Conservation (phyloP, 1,139 yeast genomes). For the Zygosaccharomyces sapae region DNA sequence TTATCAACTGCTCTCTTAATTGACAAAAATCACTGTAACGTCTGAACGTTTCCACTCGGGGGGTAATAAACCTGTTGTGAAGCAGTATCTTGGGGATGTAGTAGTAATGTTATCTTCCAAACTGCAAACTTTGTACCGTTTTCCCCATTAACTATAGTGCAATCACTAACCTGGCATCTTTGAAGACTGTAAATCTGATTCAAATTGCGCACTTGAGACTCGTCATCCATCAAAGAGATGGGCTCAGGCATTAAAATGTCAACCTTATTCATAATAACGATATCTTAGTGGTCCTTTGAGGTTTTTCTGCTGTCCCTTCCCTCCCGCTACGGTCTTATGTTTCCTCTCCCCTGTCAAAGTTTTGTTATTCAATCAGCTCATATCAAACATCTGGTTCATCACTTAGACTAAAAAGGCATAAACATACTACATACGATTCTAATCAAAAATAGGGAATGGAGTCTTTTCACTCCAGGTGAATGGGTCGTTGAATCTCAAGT, state of each 20-base stretch:
- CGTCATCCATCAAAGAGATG: slow-evolving; percentile 22
- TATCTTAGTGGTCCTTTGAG: too few relatives aligned
- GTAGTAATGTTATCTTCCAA: slow-evolving; percentile 27
- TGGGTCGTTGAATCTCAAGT: slow-evolving; percentile 82
- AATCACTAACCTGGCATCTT: slow-evolving; percentile 23
- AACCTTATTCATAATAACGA: slow-evolving; percentile 12
- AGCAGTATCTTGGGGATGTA: slow-evolving; percentile 16
- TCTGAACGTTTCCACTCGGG: slow-evolving; percentile 24
- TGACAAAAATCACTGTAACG: slow-evolving; percentile 30
- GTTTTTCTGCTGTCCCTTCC: too few relatives aligned
- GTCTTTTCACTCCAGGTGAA: slow-evolving; percentile 53
- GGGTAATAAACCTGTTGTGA: slow-evolving; percentile 4
- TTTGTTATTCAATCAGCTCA: too few relatives aligned
- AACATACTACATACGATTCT: slow-evolving; percentile 2
- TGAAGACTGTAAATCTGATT: slow-evolving; percentile 14
- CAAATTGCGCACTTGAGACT: slow-evolving; percentile 5
- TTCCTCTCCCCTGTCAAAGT: too few relatives aligned
- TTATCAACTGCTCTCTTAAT: slow-evolving; percentile 20
- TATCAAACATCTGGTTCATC: neutral
- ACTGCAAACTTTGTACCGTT: slow-evolving; percentile 27
- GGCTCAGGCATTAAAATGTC: slow-evolving; percentile 29
- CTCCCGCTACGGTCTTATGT: too few relatives aligned
- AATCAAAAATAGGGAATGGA: slow-evolving; percentile 37
- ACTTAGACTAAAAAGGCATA: neutral
- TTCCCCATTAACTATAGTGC: slow-evolving; percentile 29